A percentile compares a stretch with the other conserved stretches of the same genome.
These are phyloP conservation scores for Lactifluus volemus DNA, from an alignment of 768 basidiomycete species.

Conservation along the genomic window DNA sequence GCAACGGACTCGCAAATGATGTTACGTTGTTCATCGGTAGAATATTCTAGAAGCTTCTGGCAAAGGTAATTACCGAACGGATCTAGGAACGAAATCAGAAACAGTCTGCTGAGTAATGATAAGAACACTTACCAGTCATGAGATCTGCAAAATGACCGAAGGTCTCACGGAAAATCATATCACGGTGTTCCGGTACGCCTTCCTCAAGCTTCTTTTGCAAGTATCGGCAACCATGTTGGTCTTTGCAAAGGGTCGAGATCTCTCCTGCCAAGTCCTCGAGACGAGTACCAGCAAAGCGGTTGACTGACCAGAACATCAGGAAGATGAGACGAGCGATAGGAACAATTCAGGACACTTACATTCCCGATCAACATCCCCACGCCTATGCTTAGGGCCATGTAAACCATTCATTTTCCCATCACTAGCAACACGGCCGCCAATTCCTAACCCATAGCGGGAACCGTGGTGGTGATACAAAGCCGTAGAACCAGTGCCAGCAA, in stretches of 20 bases:
- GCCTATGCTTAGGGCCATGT: conserved; percentile 90
- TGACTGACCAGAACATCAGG: conserved; percentile 44
- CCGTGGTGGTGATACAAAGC: conserved; percentile 71
- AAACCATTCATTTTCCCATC: conserved; percentile 82
- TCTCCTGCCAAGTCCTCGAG: conserved; percentile 95
- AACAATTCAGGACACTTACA: conserved; percentile 33
- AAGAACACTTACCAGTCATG: conserved; percentile 70
- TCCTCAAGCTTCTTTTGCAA: conserved; percentile 99
- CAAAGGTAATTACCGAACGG: conserved; percentile 99
- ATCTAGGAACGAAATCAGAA: conserved; percentile 38
- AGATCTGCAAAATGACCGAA: conserved; percentile 96
- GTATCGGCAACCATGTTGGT: conserved; percentile 98
- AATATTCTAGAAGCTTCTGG: conserved; percentile 94
- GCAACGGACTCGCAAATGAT: conserved; percentile 96
- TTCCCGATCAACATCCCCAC: conserved; percentile 87
- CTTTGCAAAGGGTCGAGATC: conserved; percentile 90
- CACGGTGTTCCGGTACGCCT: conserved; percentile 88
- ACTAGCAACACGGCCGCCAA: conserved; percentile 44
- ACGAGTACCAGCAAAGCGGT: conserved; percentile 92
- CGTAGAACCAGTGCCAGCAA: conserved; percentile 48
- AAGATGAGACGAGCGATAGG: conserved; percentile 8
- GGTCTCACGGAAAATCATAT: conserved; percentile 99
- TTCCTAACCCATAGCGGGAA: conserved; percentile 63
- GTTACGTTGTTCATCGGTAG: conserved; percentile 95
- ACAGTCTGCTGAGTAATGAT: neutral